Evolutionary conservation across 169 alveolate species (phyloP).

Genomic region (Amoebophrya sp.): DNA sequence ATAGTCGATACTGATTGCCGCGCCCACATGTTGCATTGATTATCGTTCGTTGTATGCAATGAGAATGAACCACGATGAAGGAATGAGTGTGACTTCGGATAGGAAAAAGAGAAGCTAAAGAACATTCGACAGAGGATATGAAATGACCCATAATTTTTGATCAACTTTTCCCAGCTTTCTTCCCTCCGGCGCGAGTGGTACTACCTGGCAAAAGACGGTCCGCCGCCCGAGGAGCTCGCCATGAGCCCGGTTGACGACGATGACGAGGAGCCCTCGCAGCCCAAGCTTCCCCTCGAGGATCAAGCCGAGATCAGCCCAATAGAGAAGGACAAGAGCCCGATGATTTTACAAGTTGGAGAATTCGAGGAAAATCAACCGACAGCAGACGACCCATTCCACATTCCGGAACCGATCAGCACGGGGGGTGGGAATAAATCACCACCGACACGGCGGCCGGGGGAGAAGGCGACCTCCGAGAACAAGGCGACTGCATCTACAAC

Average conservation of each 20-base stretch:
- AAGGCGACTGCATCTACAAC: background rate
- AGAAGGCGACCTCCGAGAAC: background rate
- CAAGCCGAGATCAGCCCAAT: background rate
- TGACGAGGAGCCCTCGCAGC: background rate
- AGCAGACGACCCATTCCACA: background rate
- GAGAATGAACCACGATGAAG: background rate
- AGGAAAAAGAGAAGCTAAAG: background rate
- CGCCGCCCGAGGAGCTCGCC: background rate
- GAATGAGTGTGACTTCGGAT: background rate
- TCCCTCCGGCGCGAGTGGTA: background rate
- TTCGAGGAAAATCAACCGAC: background rate
- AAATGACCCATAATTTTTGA: background rate
- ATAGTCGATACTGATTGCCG: background rate
- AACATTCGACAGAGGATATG: background rate
- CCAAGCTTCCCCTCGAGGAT: background rate
- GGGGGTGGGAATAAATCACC: background rate
- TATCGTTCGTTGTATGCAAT: background rate
- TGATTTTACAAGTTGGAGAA: background rate
- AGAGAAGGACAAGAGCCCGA: background rate
- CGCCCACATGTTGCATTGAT: background rate
- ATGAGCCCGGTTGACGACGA: constrained; percentile 7
- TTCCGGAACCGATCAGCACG: background rate
- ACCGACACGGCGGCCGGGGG: background rate
- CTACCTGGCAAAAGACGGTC: background rate
- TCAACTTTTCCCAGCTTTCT: background rate